Base-by-base conservation (phyloP, 441 rosid genomes). In the Sinapis alba region DNA sequence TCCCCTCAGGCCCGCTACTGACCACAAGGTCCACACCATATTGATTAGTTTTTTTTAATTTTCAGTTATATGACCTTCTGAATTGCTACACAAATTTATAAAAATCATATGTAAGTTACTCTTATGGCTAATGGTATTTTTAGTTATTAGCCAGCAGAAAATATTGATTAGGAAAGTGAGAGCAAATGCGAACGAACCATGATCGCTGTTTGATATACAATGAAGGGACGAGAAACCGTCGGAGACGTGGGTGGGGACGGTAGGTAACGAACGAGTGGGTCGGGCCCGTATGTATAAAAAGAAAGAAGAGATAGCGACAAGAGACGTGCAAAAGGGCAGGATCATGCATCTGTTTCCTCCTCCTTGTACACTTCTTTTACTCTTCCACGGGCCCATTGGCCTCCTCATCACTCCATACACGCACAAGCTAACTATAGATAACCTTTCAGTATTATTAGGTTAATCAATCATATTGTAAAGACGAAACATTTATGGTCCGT, bases 271-370 rank as follows among this genome's bases (percentile, higher is more conserved):
- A 34, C 68, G 65, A 12, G 34, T 69, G 51, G 13, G 47, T 62
- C 36, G 74, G 68, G 34, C 65, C 74, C 26, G 9, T 32, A 0
- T 20, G n/a, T n/a, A n/a, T n/a, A n/a, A 43, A 30, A 51, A 34
- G 16, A 8, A 30, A 4, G 41, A 30, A 61, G 65, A 61, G 45
- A 30, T 11, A 6, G 64, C 50, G 47, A 59, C 12, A 56, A 13
- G 66, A 62, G 58, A 50, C 56, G 58, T 3, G 54, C 20, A 24
- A 24, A 54, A 76, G 60, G 63, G 68, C 4, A 59, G 71, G 72
- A 59, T 77, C 80, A 65, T 77, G 80, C 57, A 51, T 71, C 61
- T 71, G 80, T 71, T 71, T 77, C 76, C 72, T 77, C 68, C 28
- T 65, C 76, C n/a, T 57, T 69, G 53, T 76, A 76, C 79, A 76